Evolutionary conservation across 805 yeast species (phyloP).

Genomic region (Wickerhamiella azyma): DNA sequence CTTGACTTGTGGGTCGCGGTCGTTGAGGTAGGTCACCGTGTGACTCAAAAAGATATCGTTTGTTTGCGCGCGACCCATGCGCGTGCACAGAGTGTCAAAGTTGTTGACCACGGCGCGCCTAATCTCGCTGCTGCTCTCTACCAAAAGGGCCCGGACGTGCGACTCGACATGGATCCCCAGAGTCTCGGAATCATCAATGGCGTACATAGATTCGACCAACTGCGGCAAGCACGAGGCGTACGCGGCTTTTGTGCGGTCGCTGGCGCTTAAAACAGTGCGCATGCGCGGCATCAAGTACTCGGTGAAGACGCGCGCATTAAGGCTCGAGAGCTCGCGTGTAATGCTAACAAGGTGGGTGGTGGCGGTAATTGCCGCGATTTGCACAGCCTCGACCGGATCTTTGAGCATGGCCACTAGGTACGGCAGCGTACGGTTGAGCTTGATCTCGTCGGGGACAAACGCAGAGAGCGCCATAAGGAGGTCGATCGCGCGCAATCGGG

Average conservation of each 20-base stretch:
- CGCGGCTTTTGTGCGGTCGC: constrained; percentile 42
- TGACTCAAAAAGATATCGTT: constrained; percentile 84
- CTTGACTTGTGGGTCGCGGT: constrained; percentile 51
- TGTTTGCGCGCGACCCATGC: constrained; percentile 75
- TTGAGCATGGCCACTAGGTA: constrained; percentile 60
- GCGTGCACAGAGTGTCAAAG: constrained; percentile 64
- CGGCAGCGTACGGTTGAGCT: constrained; percentile 76
- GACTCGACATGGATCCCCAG: constrained; percentile 44
- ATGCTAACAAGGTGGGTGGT: constrained; percentile 53
- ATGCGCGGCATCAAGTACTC: constrained; percentile 73
- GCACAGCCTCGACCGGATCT: constrained; percentile 52
- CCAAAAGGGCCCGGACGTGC: constrained; percentile 48
- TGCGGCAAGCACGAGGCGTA: constrained; percentile 64
- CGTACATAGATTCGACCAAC: constrained; percentile 50
- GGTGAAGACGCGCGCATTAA: constrained; percentile 63
- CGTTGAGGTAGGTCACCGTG: constrained; percentile 81
- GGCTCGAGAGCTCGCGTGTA: constrained; percentile 53
- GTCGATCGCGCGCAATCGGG: constrained; percentile 59
- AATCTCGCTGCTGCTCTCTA: constrained; percentile 55
- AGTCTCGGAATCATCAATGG: constrained; percentile 17
- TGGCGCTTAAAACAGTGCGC: constrained; percentile 27
- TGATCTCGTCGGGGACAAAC: constrained; percentile 64
- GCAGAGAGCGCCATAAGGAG: constrained; percentile 64
- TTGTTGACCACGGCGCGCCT: constrained; percentile 55
- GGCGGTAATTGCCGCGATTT: constrained; percentile 47